A percentile compares a stretch with the other conserved stretches of the same genome.
These are phyloP conservation scores for Prototheca cutis DNA, from an alignment of 163 green algal species.

Conservation along the genomic window DNA sequence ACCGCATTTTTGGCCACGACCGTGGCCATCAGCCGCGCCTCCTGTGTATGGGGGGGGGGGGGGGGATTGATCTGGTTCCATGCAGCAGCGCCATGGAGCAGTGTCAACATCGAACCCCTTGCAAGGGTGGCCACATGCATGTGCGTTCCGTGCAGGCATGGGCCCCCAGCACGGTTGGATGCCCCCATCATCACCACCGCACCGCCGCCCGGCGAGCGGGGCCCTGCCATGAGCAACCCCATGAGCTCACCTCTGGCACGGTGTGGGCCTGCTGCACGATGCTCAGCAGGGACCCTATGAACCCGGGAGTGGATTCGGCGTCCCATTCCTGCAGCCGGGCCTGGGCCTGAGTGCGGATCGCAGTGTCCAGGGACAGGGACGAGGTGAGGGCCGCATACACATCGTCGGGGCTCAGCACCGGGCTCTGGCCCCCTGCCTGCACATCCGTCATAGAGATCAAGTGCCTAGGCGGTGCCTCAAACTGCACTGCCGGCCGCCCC, in stretches of 20 bases:
- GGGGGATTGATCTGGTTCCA: too few species aligned
- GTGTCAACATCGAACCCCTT: too few species aligned
- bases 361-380: slow-evolving; percentile 3
- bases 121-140: background rate
- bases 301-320: slow-evolving; percentile 50
- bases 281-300: slow-evolving; percentile 48
- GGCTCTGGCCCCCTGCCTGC: too few species aligned
- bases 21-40: slow-evolving; percentile 50
- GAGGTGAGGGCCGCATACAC: slow-evolving; percentile 7
- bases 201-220: too few species aligned
- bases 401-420: slow-evolving; percentile 1
- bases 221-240: too few species aligned
- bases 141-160: background rate
- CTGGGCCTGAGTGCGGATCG: slow-evolving; percentile 36
- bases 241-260: slow-evolving; percentile 47
- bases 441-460: too few species aligned
- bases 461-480: too few species aligned
- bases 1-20: slow-evolving; percentile 82
- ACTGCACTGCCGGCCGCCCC: too few species aligned
- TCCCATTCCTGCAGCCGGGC: slow-evolving; percentile 48
- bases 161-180: too few species aligned
- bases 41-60: slow-evolving; percentile 11
- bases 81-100: too few species aligned
- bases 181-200: too few species aligned
- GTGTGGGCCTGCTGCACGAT: slow-evolving; percentile 42